phyloP scores from a whole-genome alignment of 2,329 filamentous ascomycete genomes.

The Stemphylium vesicarium region DNA sequence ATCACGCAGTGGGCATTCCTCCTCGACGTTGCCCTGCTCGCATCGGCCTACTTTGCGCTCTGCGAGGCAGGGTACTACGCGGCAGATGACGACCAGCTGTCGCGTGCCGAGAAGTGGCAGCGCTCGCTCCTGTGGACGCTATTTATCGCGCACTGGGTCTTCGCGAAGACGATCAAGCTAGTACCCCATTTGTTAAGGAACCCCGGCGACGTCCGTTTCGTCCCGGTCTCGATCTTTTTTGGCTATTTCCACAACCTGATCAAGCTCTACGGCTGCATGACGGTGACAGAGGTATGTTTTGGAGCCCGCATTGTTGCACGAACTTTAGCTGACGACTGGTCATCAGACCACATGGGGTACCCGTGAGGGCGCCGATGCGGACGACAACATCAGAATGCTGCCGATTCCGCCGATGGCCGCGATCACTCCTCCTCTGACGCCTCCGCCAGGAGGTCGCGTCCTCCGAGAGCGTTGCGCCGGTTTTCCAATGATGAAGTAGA shows the following conservation, averaged over 20 bases:
- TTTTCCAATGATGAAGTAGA: conserved; percentile 37
- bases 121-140: conserved; percentile 39
- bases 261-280: conserved; percentile 86
- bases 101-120: conserved; percentile 29
- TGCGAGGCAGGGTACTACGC: conserved; percentile 42
- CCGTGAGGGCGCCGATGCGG: conserved; percentile 86
- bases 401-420: conserved; percentile 43
- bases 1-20: conserved; percentile 86
- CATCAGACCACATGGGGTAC: conserved; percentile 91
- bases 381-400: conserved; percentile 56
- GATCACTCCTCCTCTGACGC: conserved; percentile 45
- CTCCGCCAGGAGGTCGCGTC: conserved; percentile 41
- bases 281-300: conserved; percentile 57
- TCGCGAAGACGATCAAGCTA: conserved; percentile 91
- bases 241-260: conserved; percentile 92
- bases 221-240: conserved; percentile 87
- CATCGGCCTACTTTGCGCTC: conserved; percentile 40
- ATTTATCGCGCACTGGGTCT: conserved; percentile 60
- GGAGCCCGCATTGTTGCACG: conserved; percentile 25
- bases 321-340: conserved; percentile 24
- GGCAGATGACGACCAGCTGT: conserved; percentile 20
- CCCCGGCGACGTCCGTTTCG: conserved; percentile 77
- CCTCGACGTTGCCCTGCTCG: conserved; percentile 65
- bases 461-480: conserved; percentile 45
- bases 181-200: conserved; percentile 85